These are phyloP conservation scores for Trametes pubescens DNA, from an alignment of 1,284 basidiomycete species.

Conservation along the genomic window DNA sequence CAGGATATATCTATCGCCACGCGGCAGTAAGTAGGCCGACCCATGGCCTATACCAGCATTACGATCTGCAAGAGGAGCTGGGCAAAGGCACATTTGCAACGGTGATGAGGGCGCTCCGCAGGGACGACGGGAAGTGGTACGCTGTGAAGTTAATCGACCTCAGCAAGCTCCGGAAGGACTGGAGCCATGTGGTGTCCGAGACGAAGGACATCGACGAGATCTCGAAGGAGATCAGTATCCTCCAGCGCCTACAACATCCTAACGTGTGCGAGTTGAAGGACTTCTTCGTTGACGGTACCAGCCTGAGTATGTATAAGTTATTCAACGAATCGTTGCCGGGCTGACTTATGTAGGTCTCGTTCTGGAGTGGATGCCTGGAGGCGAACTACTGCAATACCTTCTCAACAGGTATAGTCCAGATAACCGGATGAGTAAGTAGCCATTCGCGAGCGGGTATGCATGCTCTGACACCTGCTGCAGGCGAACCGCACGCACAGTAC, in stretches of 20 bases:
- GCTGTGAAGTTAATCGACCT: constrained; percentile 80
- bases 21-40: constrained; percentile 55
- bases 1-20: constrained; percentile 60
- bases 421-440: not conserved
- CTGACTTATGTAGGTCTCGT: constrained; percentile 65
- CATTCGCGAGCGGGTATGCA: no score
- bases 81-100: constrained; percentile 84
- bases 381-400: constrained; percentile 88
- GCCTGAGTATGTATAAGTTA: constrained; percentile 33
- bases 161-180: constrained; percentile 42
- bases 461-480: not conserved
- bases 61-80: constrained; percentile 70
- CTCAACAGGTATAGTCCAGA: constrained; percentile 46
- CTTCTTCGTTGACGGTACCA: constrained; percentile 53
- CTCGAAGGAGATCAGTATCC: constrained; percentile 80
- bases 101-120: constrained; percentile 73
- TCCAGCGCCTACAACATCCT: constrained; percentile 75
- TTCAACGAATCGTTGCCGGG: no score
- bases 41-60: constrained; percentile 62
- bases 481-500: constrained; percentile 48
- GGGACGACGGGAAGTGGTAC: constrained; percentile 63
- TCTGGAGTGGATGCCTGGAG: constrained; percentile 83
- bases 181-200: not conserved
- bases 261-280: constrained; percentile 86
- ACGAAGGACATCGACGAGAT: constrained; percentile 42